Percentiles rank a stretch among this genome's conserved stretches.
Evolutionary conservation across 2,329 filamentous ascomycete species (phyloP).

Genomic region (Fusarium zealandicum): DNA sequence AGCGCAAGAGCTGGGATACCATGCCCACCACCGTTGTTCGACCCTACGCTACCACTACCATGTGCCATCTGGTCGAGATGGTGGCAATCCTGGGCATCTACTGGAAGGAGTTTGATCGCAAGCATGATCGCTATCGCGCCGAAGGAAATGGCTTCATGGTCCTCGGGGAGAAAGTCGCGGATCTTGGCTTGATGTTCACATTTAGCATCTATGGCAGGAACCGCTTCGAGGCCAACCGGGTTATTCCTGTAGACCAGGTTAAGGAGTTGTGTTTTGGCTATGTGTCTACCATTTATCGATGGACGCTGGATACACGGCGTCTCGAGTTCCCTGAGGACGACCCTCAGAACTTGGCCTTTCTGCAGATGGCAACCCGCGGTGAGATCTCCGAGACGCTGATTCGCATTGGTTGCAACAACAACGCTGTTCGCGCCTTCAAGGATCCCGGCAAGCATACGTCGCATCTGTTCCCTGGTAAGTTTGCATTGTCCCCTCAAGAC

Average conservation of each 20-base stretch:
- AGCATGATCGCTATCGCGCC: conserved; percentile 58
- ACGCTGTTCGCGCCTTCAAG: conserved; percentile 55
- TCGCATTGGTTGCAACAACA: conserved; percentile 61
- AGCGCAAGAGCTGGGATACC: conserved; percentile 58
- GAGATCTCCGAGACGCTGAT: conserved; percentile 62
- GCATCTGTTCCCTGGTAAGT: conserved; percentile 60
- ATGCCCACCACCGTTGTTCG: conserved; percentile 57
- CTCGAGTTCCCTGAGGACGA: conserved; percentile 51
- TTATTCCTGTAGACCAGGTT: conserved; percentile 60
- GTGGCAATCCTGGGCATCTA: conserved; percentile 62
- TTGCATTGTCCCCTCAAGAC: background rate
- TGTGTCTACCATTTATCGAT: conserved; percentile 61
- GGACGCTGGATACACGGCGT: conserved; percentile 49
- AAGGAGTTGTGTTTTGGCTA: conserved; percentile 65
- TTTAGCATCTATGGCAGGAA: conserved; percentile 60
- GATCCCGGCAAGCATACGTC: conserved; percentile 49
- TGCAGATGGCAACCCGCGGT: conserved; percentile 57
- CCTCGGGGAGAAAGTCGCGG: conserved; percentile 53
- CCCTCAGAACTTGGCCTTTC: conserved; percentile 50
- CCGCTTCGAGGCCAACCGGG: conserved; percentile 56
- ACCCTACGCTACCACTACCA: conserved; percentile 62
- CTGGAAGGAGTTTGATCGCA: conserved; percentile 65
- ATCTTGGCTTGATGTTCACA: conserved; percentile 62
- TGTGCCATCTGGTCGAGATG: conserved; percentile 63
- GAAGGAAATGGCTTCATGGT: conserved; percentile 64